Evolutionary conservation across 1,284 basidiomycete genomes (phyloP).

Genomic region (Ustilago hordei): DNA sequence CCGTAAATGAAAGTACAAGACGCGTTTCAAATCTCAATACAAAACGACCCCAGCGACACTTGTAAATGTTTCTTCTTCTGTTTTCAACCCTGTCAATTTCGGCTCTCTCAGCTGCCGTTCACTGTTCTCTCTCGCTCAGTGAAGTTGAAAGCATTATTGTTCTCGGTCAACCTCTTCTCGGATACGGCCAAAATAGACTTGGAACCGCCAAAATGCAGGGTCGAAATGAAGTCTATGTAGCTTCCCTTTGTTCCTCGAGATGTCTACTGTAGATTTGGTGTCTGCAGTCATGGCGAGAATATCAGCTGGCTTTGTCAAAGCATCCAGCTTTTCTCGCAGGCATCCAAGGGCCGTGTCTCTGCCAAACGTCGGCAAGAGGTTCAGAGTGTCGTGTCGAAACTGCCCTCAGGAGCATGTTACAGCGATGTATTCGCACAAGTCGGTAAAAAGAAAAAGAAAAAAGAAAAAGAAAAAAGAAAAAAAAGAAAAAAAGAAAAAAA

Average conservation of each 20-base stretch:
- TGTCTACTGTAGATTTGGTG: not conserved
- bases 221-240: not conserved
- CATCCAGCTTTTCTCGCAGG: too few relatives aligned
- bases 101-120: not conserved
- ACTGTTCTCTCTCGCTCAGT: not conserved
- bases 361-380: too few relatives aligned
- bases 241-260: not conserved
- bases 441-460: too few relatives aligned
- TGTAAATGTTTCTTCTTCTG: not conserved
- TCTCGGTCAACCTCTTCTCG: too few relatives aligned
- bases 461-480: too few relatives aligned
- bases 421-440: too few relatives aligned
- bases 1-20: slow-evolving; percentile 1
- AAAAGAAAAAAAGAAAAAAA: too few relatives aligned
- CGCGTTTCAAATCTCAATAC: not conserved
- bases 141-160: not conserved
- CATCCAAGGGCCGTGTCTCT: too few relatives aligned
- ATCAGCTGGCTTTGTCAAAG: too few relatives aligned
- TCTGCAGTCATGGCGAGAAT: not conserved
- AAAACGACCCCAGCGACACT: not conserved
- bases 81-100: not conserved
- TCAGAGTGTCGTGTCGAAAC: too few relatives aligned
- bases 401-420: too few relatives aligned
- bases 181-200: too few relatives aligned
- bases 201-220: not conserved